Evolutionary conservation across 345 rosid genomes (phyloP), one percentile per base, ranked within the genome.

Genomic region (Triadica sebifera): DNA sequence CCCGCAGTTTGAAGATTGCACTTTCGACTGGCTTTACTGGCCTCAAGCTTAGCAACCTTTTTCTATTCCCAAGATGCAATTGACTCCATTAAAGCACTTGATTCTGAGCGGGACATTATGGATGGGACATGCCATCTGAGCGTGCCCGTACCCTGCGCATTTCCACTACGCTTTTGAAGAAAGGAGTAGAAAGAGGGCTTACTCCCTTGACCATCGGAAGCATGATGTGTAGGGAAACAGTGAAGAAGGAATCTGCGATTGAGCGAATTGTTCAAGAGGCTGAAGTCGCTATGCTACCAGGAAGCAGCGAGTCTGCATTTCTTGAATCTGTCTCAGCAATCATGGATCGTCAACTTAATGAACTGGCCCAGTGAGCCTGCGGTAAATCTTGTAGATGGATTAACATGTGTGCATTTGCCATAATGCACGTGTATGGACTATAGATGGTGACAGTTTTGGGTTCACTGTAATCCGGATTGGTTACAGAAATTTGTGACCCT

Each of bases 1-100:
- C 7, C 52, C 79, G 74, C 87, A 93, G 98, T 93, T 90, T 58
- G 95, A 93, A 79, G 95, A 93, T 75, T 93, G 98, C 82, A 89
- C 97, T 75, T 93, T 93, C 39, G 98, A 93, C 29, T 91, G 98
- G 98, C 88, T 93, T 50, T 89, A 89, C 83, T 93, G 98, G 94
- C 95, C 97, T 41, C 97, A 93, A 87, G 91, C 97, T 71, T 86
- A 62, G 49, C 85, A 87, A 57, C 93, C 87, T 20, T 93, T n/a
- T n/a, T n/a, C n/a, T n/a, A 84, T 80, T 86, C 93, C 25, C 67
- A 82, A 7, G 84, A 81, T 37, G 87, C 82, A 58, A n/a, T 89
- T 70, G 82, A 88, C 59, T 89, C 88, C 82, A 87, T 93, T 53
- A 80, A 82, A 46, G 71, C 87, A 0, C 83, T 93, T 77, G 87